Base-by-base conservation (phyloP, 768 basidiomycete species). In the Leccinum variicolor region DNA sequence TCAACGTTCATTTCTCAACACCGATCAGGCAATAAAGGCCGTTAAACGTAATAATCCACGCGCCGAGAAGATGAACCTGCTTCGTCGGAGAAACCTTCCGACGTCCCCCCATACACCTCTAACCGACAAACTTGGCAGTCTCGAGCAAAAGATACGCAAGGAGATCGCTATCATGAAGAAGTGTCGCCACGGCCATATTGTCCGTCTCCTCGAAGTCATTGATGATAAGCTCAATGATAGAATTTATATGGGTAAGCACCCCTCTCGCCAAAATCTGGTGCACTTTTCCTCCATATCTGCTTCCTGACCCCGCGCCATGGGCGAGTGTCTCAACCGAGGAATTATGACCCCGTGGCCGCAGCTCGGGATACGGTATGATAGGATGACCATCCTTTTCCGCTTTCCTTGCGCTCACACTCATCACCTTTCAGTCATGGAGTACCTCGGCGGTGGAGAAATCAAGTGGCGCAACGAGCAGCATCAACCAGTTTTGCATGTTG, bases 141-240 rank as follows among this genome's bases (percentile, higher is more conserved):
- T 85, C 29, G 92, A 93, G 68, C 80, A 84, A 61, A 92, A 93
- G 76, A 93, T 97, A 60, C 81, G 85, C 63, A 88, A 87, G 72
- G 96, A 98, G 75, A 94, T 98, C 58, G 97, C 97, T 3, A 95
- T 98, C 72, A 97, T 99, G 92, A 98, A 98, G 79, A 95, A 97
- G 69, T 89, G 92, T 66, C 78, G 86, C 49, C 94, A 97, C 68
- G 87, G 90, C 0, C 87, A 97, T 70, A 86, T 97, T 57, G 94
- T 98, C 11, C 80, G 88, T 61, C 81, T 99, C 56, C 85, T 86
- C 64, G 94, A 98, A 72, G 94, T 98, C 68, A 95, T 99, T 60
- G 95, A 98, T 72, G 97, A 98, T 74, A 83, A 86, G 45, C 81
- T 89, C 62, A 83, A 84, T 51, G 88, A 91, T 65, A 90, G 89